Evolutionary conservation across 2,329 filamentous ascomycete species (phyloP), one percentile per base, ranked within the genome.

Genomic region (Elsinoe ampelina): DNA sequence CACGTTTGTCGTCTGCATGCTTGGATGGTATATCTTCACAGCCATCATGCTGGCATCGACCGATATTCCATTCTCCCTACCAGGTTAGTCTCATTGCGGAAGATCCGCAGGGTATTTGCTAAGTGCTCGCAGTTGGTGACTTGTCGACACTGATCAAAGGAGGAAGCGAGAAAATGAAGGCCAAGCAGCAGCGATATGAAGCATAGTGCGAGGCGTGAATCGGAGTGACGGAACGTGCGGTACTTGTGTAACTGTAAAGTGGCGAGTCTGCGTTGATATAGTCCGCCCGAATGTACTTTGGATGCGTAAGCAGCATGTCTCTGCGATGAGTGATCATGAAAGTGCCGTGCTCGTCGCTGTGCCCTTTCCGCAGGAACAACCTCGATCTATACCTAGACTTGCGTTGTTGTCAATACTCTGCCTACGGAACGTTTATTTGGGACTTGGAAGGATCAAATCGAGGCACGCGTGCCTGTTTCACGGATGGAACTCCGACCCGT

Each of bases 21-120:
- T 70, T 5, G 78, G 77, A 0, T 80, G 77, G 71, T 81, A 77
- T 65, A 75, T 81, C 22, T 75, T 80, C 60, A 67, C 75, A 34
- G 77, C 76, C 8, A 79, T 80, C 57, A 70, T 81, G 68, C 68
- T 81, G 34, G 78, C 76, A 0, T 70, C 74, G 6, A 65, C 80
- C 15, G 78, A 79, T 52, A 79, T 81, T 59, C 79, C 79, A 1
- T 72, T 79, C 57, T 67, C 70, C 43, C 62, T 81, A 19, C 78
- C 79, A 4, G 72, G 67, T 69, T 60, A 60, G 67, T 60, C 13
- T 6, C 17, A 12, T 6, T 7, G 15, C 7, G 8, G 26, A 30
- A 8, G 26, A 30, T 8, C 8, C 4, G 26, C 7, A 30, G 26
- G 26, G 8, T 30, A 30, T 5, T 5, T 41, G 36, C 17, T 48